Percentiles rank a stretch among this genome's conserved stretches.
Conservation (phyloP, 192 early-diverging fungal genomes). For the Martensiomyces pterosporus region DNA sequence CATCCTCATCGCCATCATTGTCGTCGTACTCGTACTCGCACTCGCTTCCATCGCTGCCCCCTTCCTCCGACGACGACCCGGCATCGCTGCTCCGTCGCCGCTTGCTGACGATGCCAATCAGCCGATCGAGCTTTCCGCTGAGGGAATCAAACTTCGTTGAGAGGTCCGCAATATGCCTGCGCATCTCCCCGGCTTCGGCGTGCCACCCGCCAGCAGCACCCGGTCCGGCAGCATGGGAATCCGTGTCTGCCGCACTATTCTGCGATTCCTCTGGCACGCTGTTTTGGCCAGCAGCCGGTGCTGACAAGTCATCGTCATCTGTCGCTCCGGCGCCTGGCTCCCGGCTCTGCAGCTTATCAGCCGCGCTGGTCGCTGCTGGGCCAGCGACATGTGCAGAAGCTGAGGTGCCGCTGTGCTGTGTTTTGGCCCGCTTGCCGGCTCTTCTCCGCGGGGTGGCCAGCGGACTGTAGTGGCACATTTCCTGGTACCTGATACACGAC, state of each 20-base stretch:
- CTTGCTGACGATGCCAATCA: slow-evolving; percentile 16
- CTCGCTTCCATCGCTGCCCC: too few species aligned
- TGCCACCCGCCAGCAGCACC: slow-evolving; percentile 4
- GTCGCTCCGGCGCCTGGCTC: too few species aligned
- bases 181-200: slow-evolving; percentile 21
- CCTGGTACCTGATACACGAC: slow-evolving; percentile 43
- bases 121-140: slow-evolving; percentile 24
- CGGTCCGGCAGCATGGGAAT: too few species aligned
- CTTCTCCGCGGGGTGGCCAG: slow-evolving; percentile 43
- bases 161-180: slow-evolving; percentile 14
- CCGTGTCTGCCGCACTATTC: too few species aligned
- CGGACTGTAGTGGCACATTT: slow-evolving; percentile 51
- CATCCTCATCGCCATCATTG: background rate
- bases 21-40: background rate
- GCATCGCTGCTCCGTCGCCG: background rate
- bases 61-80: too few species aligned
- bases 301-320: too few species aligned
- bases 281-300: too few species aligned
- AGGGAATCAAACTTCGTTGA: slow-evolving; percentile 34
- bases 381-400: too few species aligned
- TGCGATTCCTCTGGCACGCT: too few species aligned
- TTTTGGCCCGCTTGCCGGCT: slow-evolving; percentile 19
- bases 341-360: too few species aligned
- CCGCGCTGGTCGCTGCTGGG: too few species aligned
- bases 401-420: background rate